Percentiles rank a stretch among this genome's conserved stretches.
Conservation (phyloP, 805 yeast genomes). For the Candida tammaniensis region DNA sequence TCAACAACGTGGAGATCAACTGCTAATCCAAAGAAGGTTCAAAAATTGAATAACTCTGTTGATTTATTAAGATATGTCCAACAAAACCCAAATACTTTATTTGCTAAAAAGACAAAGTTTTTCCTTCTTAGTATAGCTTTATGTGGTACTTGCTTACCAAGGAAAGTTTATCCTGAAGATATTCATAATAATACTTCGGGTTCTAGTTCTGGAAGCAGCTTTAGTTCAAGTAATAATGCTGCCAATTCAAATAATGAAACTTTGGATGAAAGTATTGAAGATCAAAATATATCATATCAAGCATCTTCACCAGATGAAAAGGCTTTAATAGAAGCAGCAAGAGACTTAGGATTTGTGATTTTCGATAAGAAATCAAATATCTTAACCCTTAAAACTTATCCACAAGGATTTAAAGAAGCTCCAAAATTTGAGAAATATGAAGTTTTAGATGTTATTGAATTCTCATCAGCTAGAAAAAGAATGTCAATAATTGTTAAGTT, state of each 20-base stretch:
- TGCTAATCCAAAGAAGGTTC: constrained; percentile 44
- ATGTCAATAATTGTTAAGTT: constrained; percentile 85
- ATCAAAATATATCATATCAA: constrained; percentile 65
- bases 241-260: constrained; percentile 1
- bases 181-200: not conserved
- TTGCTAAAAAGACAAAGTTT: constrained; percentile 70
- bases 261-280: constrained; percentile 7
- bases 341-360: constrained; percentile 91
- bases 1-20: constrained; percentile 44
- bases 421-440: constrained; percentile 70
- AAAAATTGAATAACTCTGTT: constrained; percentile 48
- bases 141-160: constrained; percentile 89
- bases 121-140: constrained; percentile 79
- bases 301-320: constrained; percentile 96
- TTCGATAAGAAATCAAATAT: constrained; percentile 59
- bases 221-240: not conserved
- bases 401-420: constrained; percentile 68
- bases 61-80: constrained; percentile 72
- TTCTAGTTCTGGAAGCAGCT: not conserved
- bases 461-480: constrained; percentile 83
- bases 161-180: constrained; percentile 24
- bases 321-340: constrained; percentile 90
- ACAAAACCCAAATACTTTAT: constrained; percentile 63
- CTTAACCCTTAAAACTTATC: constrained; percentile 73
- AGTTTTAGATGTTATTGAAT: constrained; percentile 78